Base-by-base conservation (phyloP, 345 rosid genomes). In the Garcia nutans region DNA sequence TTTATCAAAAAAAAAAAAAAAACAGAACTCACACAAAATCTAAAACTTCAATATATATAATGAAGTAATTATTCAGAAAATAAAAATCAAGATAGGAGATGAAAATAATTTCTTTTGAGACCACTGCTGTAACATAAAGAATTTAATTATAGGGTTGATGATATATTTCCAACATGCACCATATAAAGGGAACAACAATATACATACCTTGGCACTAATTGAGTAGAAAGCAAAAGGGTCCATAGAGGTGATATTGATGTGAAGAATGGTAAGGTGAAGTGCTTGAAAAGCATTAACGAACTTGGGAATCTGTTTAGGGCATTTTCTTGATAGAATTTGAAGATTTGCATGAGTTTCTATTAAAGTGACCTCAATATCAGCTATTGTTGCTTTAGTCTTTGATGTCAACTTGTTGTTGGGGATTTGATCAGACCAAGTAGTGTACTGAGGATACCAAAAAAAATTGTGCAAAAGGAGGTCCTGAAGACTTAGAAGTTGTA, bases 341-440 rank as follows among this genome's bases (percentile, higher is more conserved):
- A 94, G 79, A 82, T 82, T 94, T 70, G 98, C 98, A 78, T 91
- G 97, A 6, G 93, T 90, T 86, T 92, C 97, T 31, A 92, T 87
- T 71, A 94, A 74, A 41, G 91, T 94, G 41, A 88, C 98, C 85
- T 94, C 97, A 9, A 94, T 77, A 77, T 91, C 97, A 24, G 93
- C 96, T 44, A 82, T 75, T n/a, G 88, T 78, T 10, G 77, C 87
- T 74, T 80, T 82, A n/a, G 81, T 81, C 69, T 77, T 83, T 66
- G 88, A 84, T 65, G 88, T 74, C 57, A 76, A 84, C 61, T 88
- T 86, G 70, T 88, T 86, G 70, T 58, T 82, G 23, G 89, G 87
- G 57, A 75, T 57, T 77, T 89, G 93, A n/a, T n/a, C n/a, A 79
- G 83, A 86, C 76, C 92, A 82, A 41, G 79, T 85, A 41, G 79